These are phyloP conservation scores for Colletotrichum theobromicola DNA, from an alignment of 2,329 filamentous ascomycete species.

Conservation along the genomic window DNA sequence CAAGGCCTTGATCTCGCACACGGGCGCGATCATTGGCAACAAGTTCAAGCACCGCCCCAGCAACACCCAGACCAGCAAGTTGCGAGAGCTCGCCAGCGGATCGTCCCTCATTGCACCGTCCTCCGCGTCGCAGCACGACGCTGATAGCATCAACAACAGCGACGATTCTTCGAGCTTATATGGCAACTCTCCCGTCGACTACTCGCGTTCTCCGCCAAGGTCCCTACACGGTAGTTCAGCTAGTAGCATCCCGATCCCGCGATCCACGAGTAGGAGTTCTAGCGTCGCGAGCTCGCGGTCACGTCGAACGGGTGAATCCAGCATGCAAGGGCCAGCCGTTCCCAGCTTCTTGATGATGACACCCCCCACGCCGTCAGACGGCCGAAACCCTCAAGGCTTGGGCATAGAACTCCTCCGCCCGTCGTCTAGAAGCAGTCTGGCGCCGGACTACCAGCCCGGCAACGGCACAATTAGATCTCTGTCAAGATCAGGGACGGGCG, in stretches of 20 bases:
- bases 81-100: constrained; percentile 84
- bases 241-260: constrained; percentile 50
- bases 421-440: constrained; percentile 26
- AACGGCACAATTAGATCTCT: constrained; percentile 20
- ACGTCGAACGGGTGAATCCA: constrained; percentile 37
- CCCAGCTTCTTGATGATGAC: constrained; percentile 53
- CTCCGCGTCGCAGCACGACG: constrained; percentile 42
- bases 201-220: constrained; percentile 62
- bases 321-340: constrained; percentile 29
- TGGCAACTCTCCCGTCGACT: constrained; percentile 60
- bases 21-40: constrained; percentile 95
- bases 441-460: constrained; percentile 22
- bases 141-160: constrained; percentile 53
- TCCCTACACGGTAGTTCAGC: constrained; percentile 55
- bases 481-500: constrained; percentile 23
- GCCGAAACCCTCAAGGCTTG: constrained; percentile 18
- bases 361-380: constrained; percentile 45
- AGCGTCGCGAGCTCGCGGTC: constrained; percentile 56
- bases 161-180: constrained; percentile 63
- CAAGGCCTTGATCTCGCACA: constrained; percentile 91
- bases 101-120: constrained; percentile 63
- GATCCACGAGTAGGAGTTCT: constrained; percentile 56
- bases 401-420: constrained; percentile 26
- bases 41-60: constrained; percentile 91
- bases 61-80: constrained; percentile 76